A percentile compares a stretch with the other conserved stretches of the same genome.
Conservation (phyloP, 2,329 filamentous ascomycete genomes). For the Paraconiothyrium brasiliense region DNA sequence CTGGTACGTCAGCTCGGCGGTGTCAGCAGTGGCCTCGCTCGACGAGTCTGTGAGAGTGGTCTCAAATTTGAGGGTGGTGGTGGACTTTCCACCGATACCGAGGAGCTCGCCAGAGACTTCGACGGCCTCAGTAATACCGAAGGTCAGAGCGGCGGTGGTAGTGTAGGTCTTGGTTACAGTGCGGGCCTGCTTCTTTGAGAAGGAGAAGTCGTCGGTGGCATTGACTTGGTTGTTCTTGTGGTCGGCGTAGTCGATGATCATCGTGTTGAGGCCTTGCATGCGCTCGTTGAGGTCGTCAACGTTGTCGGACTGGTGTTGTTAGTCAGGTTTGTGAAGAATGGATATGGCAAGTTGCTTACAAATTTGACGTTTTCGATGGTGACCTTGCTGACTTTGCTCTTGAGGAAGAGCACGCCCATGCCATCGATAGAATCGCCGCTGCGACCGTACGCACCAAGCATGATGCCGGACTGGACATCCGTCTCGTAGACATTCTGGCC, state of each 20-base stretch:
- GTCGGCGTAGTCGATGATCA: constrained; percentile 29
- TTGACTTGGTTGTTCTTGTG: constrained; percentile 24
- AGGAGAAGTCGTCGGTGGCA: constrained; percentile 25
- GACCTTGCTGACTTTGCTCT: constrained; percentile 28
- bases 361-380: constrained; percentile 25
- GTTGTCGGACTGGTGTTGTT: constrained; percentile 18
- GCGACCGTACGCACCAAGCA: constrained; percentile 26
- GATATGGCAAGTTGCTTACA: constrained; percentile 6
- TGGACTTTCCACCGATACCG: constrained; percentile 24
- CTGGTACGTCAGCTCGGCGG: constrained; percentile 21
- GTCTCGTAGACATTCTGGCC: constrained; percentile 25
- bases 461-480: constrained; percentile 25
- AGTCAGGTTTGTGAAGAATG: not conserved
- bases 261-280: constrained; percentile 25
- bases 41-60: constrained; percentile 20
- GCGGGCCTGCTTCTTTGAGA: constrained; percentile 20
- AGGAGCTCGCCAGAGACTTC: constrained; percentile 30
- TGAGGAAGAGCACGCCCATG: constrained; percentile 29
- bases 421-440: constrained; percentile 20
- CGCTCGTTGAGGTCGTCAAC: constrained; percentile 27
- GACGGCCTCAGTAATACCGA: constrained; percentile 22
- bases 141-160: constrained; percentile 18
- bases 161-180: constrained; percentile 21
- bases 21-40: constrained; percentile 12
- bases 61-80: constrained; percentile 23